These are phyloP conservation scores for Aureobasidium musti DNA, from an alignment of 2,329 filamentous ascomycete species.

Conservation along the genomic window DNA sequence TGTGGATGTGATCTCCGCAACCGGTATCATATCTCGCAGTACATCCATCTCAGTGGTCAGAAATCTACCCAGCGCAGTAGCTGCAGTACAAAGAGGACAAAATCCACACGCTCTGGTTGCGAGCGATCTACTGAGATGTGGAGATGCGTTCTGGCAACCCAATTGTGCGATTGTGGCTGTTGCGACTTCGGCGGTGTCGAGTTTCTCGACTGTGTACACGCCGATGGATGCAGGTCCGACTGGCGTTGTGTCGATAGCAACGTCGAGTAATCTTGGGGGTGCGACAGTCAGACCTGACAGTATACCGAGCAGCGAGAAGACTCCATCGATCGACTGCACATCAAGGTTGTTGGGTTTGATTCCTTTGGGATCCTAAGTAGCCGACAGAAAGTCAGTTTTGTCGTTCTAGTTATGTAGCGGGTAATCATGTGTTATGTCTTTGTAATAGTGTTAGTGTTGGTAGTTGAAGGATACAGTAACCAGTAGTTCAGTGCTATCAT, in stretches of 20 bases:
- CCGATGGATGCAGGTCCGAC: neutral
- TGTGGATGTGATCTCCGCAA: neutral
- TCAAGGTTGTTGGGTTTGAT: neutral
- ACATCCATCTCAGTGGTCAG: neutral
- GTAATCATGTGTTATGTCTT: too few species aligned
- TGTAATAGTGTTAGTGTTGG: too few species aligned
- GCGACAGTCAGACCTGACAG: neutral
- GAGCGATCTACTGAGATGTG: neutral
- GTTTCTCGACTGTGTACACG: constrained; percentile 8
- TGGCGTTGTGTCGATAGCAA: neutral
- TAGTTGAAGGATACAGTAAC: too few species aligned
- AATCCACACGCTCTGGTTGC: neutral
- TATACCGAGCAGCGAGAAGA: neutral
- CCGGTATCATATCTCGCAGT: neutral
- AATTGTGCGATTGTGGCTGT: neutral
- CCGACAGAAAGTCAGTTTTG: neutral
- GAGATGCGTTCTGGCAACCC: neutral
- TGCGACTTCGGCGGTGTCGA: neutral
- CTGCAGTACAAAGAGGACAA: neutral
- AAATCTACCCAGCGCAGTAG: neutral
- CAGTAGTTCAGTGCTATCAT: too few species aligned
- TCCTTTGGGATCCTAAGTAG: neutral
- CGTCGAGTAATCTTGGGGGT: neutral
- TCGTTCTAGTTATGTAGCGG: neutral
- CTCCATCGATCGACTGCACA: neutral